Base-by-base conservation (phyloP, 1,139 yeast genomes). In the Yamadazyma songkhlaensis region DNA sequence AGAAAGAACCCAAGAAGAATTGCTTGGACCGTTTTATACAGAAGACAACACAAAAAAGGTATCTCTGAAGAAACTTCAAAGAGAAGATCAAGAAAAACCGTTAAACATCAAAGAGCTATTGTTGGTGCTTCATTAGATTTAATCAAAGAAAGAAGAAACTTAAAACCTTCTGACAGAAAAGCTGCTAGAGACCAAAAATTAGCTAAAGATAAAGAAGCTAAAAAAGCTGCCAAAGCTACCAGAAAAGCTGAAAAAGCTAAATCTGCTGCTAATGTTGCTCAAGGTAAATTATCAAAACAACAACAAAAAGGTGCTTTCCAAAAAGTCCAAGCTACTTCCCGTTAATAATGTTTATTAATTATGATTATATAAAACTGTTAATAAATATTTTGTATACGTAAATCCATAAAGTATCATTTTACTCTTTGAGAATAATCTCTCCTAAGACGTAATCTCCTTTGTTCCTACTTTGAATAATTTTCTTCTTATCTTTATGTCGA, bases 1-100 rank as follows among this genome's bases (percentile, higher is more conserved):
- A 89, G 97, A 84, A 92, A 92, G 95, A 92, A 94, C 90, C 99
- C 98, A 78, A 89, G 98, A 84, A 87, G 96, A 84, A 83, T 92
- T 69, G 84, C 97, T 55, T 92, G 99, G 99, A 92, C 99, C 58
- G 97, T 90, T 66, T 83, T 92, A 64, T 92, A 80, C 92, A 92
- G 99, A 84, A 87, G 96, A 79, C 96, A 90, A 79, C 97, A 92
- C 95, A 90, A 88, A 86, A 92, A 92, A 81, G 99, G 99, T 81
- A 81, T 90, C 67, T 83, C 97, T 65, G 98, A 92, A 81, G 98
- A 92, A 79, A 85, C 87, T 57, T 63, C 94, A 72, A 94, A 89
- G 86, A 94, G 87, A 86, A 88, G 96, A 78, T 59, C 94, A 61
- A 92, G 97, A 83, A 90, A 88, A 82, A 73, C 96, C 65, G 94